These are phyloP conservation scores for Curvularia lunata DNA, from an alignment of 2,329 filamentous ascomycete genomes.

Conservation along the genomic window DNA sequence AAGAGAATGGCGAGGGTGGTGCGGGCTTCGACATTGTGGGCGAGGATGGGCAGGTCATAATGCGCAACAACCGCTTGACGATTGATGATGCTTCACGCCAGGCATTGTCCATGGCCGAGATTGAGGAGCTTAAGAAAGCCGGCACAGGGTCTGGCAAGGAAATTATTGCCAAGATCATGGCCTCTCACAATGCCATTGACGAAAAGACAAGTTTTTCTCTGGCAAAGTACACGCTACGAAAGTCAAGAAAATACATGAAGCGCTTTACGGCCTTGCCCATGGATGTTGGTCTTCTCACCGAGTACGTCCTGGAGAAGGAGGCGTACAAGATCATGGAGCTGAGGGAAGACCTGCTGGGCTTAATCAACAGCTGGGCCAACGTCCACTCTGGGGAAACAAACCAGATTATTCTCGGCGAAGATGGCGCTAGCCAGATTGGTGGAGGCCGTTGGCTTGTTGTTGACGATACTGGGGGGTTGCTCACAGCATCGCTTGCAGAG, in stretches of 20 bases:
- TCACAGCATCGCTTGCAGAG: constrained; percentile 85
- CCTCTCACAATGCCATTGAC: constrained; percentile 86
- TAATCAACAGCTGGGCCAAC: constrained; percentile 89
- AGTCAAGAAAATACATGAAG: constrained; percentile 90
- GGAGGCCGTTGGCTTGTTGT: constrained; percentile 78
- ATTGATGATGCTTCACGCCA: constrained; percentile 72
- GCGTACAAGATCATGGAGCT: constrained; percentile 82
- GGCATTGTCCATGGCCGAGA: constrained; percentile 73
- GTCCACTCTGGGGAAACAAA: constrained; percentile 72
- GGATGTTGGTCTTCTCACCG: constrained; percentile 75
- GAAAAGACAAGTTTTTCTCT: constrained; percentile 94
- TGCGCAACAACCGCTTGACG: constrained; percentile 69
- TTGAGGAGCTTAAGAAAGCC: constrained; percentile 73
- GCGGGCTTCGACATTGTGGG: constrained; percentile 55
- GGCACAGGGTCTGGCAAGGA: constrained; percentile 82
- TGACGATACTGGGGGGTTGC: constrained; percentile 83
- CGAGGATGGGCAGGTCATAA: constrained; percentile 57
- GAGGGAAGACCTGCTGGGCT: constrained; percentile 79
- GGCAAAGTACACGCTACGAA: constrained; percentile 94
- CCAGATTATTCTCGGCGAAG: constrained; percentile 35
- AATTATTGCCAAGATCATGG: constrained; percentile 88
- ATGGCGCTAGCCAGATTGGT: constrained; percentile 46
- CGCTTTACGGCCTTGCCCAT: constrained; percentile 85
- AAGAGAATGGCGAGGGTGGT: constrained; percentile 43
- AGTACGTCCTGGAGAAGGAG: constrained; percentile 84